Conservation (phyloP, 73 alveolate species). For the Urostyla sp. region DNA sequence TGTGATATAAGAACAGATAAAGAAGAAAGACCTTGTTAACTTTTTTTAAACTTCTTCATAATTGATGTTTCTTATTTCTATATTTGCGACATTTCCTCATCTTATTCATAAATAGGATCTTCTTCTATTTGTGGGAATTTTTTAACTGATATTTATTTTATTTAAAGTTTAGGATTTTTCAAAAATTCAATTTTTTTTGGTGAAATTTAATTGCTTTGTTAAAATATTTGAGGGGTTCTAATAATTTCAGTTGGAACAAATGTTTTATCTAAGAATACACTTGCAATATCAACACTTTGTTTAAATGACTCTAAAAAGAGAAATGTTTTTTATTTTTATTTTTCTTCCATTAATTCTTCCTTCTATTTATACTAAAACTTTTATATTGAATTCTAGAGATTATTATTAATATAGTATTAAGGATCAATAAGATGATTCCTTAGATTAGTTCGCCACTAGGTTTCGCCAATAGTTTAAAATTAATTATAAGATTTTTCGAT, state of each 20-base stretch:
- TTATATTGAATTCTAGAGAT: not conserved
- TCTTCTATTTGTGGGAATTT: not conserved
- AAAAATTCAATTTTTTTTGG: not conserved
- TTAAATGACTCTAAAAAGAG: not conserved
- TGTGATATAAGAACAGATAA: not conserved
- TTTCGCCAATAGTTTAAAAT: constrained; percentile 8
- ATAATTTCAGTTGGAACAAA: constrained; percentile 31
- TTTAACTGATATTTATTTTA: not conserved
- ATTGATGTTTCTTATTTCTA: not conserved
- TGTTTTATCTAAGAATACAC: constrained; percentile 32
- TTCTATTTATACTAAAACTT: not conserved
- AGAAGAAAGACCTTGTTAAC: not conserved
- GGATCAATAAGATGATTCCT: constrained; percentile 4
- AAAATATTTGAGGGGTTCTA: too few relatives aligned
- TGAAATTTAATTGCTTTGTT: not conserved
- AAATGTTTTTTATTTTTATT: constrained; percentile 4
- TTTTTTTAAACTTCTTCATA: not conserved
- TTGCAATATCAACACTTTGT: not conserved
- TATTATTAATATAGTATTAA: not conserved
- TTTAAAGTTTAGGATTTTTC: not conserved
- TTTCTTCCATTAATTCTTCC: not conserved
- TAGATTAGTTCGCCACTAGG: constrained; percentile 33
- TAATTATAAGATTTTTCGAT: not conserved
- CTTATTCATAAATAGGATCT: not conserved
- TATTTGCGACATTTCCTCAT: not conserved